A percentile compares a stretch with the other conserved stretches of the same genome.
phyloP scores from a whole-genome alignment of 1,284 basidiomycete species.

The Sporisorium iseilematis-ciliati region DNA sequence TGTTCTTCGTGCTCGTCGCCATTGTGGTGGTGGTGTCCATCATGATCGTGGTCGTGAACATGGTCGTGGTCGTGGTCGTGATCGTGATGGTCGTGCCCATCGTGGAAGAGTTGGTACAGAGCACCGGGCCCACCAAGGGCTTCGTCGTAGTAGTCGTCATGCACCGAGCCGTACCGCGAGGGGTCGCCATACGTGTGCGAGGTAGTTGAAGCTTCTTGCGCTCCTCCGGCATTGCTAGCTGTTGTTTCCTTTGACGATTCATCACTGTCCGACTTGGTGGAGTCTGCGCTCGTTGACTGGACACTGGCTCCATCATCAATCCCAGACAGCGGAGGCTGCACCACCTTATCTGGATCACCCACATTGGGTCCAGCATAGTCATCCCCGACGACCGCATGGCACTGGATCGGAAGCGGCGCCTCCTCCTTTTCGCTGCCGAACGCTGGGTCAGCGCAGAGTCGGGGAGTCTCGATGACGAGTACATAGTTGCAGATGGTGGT shows the following conservation, averaged over 20 bases:
- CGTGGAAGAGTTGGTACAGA: slow-evolving; percentile 13
- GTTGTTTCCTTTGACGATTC: neutral
- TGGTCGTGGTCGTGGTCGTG: slow-evolving; percentile 4
- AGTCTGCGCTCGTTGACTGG: neutral
- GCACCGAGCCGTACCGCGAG: slow-evolving; percentile 41
- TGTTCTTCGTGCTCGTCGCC: slow-evolving; percentile 14
- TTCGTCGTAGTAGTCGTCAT: slow-evolving; percentile 53
- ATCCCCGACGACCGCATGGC: slow-evolving; percentile 44
- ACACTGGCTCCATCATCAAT: neutral
- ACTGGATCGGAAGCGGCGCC: slow-evolving; percentile 27
- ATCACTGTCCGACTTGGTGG: neutral
- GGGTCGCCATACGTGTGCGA: slow-evolving; percentile 50
- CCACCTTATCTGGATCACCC: slow-evolving; percentile 26
- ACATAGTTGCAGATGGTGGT: slow-evolving; percentile 66
- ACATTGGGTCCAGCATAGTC: slow-evolving; percentile 26
- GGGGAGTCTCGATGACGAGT: slow-evolving; percentile 51
- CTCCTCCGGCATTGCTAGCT: neutral
- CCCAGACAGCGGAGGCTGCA: slow-evolving; percentile 7
- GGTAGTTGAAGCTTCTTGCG: slow-evolving; percentile 8
- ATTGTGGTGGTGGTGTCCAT: neutral
- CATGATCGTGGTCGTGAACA: slow-evolving; percentile 6
- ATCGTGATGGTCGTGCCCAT: slow-evolving; percentile 14
- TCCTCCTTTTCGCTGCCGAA: slow-evolving; percentile 52
- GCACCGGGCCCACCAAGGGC: slow-evolving; percentile 35
- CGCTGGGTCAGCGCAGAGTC: slow-evolving; percentile 45